Percentiles rank a stretch among this genome's conserved stretches.
phyloP scores from a whole-genome alignment of 352 stramenopile species.

The Paralagenidium karlingii region DNA sequence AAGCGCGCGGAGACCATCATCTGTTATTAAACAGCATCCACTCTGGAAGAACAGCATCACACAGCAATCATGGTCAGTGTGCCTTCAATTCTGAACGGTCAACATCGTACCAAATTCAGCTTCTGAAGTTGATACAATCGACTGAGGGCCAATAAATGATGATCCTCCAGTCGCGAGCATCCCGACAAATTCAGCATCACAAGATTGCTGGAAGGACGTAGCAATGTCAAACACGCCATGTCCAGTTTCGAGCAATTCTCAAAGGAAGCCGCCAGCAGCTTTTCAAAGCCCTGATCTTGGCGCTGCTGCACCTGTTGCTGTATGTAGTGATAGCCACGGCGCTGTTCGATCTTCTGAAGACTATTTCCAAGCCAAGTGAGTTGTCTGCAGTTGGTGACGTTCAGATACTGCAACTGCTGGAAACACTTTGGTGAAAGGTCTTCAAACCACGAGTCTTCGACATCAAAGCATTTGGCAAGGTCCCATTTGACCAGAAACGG shows the following conservation, averaged over 20 bases:
- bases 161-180: constrained; percentile 46
- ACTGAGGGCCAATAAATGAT: constrained; percentile 24
- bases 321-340: no score
- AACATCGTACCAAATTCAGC: constrained; percentile 47
- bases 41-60: not conserved
- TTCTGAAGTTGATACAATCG: constrained; percentile 19
- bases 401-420: constrained; percentile 37
- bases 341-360: no score
- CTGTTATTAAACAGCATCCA: no score
- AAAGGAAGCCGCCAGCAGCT: constrained; percentile 39
- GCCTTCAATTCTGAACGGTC: no score
- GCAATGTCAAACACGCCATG: constrained; percentile 28
- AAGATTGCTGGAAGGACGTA: constrained; percentile 44
- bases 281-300: no score
- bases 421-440: constrained; percentile 20
- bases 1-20: no score
- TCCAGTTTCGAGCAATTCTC: constrained; percentile 26
- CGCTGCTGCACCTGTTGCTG: no score
- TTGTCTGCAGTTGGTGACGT: constrained; percentile 39
- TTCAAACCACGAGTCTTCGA: constrained; percentile 60
- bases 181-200: constrained; percentile 39
- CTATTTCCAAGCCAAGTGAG: no score
- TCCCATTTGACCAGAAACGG: constrained; percentile 50
- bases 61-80: constrained; percentile 8
- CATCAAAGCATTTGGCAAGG: constrained; percentile 23